Conservation (phyloP, 192 early-diverging fungal genomes). For the Rhizophagus clarus region DNA sequence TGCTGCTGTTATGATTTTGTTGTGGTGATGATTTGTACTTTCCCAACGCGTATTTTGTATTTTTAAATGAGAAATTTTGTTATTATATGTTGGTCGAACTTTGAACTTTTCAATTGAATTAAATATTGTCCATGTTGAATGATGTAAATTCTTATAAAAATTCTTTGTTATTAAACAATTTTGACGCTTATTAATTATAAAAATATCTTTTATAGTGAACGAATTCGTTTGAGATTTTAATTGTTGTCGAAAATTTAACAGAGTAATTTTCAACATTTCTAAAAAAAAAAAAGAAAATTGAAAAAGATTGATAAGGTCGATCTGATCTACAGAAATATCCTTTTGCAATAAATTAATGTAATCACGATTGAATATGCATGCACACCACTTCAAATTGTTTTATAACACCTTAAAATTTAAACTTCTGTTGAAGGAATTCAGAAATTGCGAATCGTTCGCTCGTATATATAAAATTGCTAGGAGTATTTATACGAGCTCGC, state of each 20-base stretch:
- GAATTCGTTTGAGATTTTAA: background rate
- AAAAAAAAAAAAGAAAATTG: background rate
- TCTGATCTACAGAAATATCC: too few species aligned
- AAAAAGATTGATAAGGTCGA: background rate
- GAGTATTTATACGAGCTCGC: too few species aligned
- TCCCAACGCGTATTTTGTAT: background rate
- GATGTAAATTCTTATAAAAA: background rate
- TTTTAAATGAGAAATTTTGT: background rate
- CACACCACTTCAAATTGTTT: too few species aligned
- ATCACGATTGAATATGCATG: too few species aligned
- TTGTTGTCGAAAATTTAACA: background rate
- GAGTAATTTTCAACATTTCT: background rate
- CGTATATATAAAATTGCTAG: too few species aligned
- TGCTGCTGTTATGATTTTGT: background rate
- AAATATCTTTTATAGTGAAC: background rate
- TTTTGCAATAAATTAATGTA: too few species aligned
- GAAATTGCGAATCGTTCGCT: too few species aligned
- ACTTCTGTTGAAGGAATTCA: too few species aligned
- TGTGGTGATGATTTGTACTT: background rate
- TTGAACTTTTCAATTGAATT: background rate
- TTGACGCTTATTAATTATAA: background rate
- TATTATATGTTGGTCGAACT: background rate
- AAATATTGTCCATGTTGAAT: background rate
- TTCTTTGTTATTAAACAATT: background rate
- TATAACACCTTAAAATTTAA: too few species aligned